Conservation (phyloP, 768 basidiomycete genomes). For the Mrakia blollopis region DNA sequence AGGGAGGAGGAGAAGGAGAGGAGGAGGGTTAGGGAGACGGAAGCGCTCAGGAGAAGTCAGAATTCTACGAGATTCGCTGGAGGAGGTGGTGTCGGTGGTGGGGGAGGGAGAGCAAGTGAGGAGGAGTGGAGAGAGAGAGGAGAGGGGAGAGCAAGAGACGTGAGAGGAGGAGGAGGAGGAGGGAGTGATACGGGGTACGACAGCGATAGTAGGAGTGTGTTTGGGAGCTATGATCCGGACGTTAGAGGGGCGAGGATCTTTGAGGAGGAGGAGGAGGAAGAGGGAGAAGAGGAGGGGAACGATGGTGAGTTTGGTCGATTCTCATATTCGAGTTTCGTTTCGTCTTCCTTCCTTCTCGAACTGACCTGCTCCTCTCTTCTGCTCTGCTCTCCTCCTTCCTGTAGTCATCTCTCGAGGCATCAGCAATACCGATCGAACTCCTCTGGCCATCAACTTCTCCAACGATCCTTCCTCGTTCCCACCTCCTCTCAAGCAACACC, state of each 20-base stretch:
- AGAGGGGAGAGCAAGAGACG: no score
- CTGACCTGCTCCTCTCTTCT: neutral
- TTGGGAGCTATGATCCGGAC: conserved; percentile 5
- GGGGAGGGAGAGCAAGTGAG: no score
- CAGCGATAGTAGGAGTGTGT: neutral
- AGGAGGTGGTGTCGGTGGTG: no score
- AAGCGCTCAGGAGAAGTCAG: neutral
- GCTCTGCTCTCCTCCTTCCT: neutral
- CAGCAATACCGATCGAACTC: neutral
- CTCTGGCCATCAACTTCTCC: neutral
- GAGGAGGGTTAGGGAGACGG: neutral
- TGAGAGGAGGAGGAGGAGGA: neutral
- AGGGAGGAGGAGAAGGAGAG: neutral
- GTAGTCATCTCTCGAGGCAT: neutral
- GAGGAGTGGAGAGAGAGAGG: neutral
- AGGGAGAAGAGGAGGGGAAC: neutral
- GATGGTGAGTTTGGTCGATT: neutral
- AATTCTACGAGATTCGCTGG: neutral
- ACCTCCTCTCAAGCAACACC: neutral
- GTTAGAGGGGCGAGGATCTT: neutral
- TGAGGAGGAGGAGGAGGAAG: conserved; percentile 6
- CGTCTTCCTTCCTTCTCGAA: neutral
- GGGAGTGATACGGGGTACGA: neutral
- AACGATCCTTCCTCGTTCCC: neutral
- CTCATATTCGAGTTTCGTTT: neutral